Evolutionary conservation across 345 rosid species (phyloP).

Genomic region (Eucalyptus camaldulensis): DNA sequence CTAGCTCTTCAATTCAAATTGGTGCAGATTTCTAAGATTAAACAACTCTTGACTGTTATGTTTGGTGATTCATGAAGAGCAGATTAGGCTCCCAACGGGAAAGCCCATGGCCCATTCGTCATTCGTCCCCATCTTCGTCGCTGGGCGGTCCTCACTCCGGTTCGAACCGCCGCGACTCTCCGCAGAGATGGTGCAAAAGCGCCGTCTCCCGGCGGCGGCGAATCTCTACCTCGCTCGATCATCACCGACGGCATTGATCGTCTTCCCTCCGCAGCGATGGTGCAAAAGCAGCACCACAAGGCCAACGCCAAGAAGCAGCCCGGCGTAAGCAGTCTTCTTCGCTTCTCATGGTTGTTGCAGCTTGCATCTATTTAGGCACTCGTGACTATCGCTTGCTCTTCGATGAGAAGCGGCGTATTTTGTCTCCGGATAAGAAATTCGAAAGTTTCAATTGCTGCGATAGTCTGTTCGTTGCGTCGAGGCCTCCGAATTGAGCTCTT

Average conservation of each 20-base stretch:
- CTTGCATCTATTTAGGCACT: not conserved
- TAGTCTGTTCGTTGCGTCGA: not conserved
- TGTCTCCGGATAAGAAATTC: not conserved
- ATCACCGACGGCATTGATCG: not conserved
- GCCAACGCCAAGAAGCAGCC: slow-evolving; percentile 46
- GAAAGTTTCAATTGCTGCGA: not conserved
- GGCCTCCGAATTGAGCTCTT: not conserved
- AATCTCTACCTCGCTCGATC: not conserved
- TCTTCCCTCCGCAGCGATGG: slow-evolving; percentile 20
- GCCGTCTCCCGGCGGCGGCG: not conserved
- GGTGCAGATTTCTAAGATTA: too few species aligned
- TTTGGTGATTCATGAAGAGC: not conserved
- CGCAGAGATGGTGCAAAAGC: not conserved
- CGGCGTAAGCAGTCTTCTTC: slow-evolving; percentile 17
- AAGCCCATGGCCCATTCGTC: not conserved
- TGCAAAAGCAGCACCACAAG: slow-evolving; percentile 56
- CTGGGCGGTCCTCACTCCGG: not conserved
- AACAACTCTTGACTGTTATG: not conserved
- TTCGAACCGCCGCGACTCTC: not conserved
- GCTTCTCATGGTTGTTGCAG: not conserved
- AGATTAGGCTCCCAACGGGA: not conserved
- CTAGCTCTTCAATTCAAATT: too few species aligned
- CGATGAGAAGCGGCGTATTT: not conserved
- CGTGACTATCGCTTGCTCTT: not conserved
- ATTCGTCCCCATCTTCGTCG: not conserved